These are phyloP conservation scores for Auriscalpium vulgare DNA, from an alignment of 768 basidiomycete genomes.

Conservation along the genomic window DNA sequence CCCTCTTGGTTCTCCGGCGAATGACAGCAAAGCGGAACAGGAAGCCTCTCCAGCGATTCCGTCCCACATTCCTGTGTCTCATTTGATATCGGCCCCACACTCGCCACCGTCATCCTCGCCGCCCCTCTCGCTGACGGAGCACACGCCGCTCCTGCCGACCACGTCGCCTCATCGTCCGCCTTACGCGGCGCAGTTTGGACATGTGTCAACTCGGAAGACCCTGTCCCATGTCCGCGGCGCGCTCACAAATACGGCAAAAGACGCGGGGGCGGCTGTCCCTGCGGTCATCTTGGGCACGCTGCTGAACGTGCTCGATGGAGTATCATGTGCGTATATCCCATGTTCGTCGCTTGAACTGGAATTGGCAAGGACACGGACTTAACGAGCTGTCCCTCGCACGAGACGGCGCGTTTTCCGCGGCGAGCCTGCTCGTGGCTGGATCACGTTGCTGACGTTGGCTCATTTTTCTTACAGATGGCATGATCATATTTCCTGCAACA, in stretches of 20 bases:
- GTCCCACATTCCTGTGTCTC: background rate
- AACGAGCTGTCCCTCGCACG: no score
- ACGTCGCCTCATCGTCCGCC: background rate
- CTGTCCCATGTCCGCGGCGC: background rate
- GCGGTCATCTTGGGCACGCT: constrained; percentile 79
- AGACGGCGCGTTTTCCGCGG: no score
- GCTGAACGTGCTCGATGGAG: constrained; percentile 88
- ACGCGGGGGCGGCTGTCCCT: constrained; percentile 46
- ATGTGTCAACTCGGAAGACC: background rate
- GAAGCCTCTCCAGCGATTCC: background rate
- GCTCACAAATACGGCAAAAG: background rate
- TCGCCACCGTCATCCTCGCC: background rate
- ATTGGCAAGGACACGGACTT: no score
- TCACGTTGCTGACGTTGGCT: background rate
- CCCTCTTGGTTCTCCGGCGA: background rate
- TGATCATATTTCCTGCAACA: constrained; percentile 90
- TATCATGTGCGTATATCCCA: constrained; percentile 58
- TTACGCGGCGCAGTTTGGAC: background rate
- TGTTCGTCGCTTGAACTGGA: background rate
- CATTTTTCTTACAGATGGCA: constrained; percentile 55
- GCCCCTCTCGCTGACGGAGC: constrained; percentile 6
- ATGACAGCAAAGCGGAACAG: background rate
- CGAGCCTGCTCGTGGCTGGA: background rate
- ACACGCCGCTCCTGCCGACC: constrained; percentile 7
- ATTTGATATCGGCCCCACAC: background rate